Conservation (phyloP, 1,284 basidiomycete genomes). For the Trametes polyzona region DNA sequence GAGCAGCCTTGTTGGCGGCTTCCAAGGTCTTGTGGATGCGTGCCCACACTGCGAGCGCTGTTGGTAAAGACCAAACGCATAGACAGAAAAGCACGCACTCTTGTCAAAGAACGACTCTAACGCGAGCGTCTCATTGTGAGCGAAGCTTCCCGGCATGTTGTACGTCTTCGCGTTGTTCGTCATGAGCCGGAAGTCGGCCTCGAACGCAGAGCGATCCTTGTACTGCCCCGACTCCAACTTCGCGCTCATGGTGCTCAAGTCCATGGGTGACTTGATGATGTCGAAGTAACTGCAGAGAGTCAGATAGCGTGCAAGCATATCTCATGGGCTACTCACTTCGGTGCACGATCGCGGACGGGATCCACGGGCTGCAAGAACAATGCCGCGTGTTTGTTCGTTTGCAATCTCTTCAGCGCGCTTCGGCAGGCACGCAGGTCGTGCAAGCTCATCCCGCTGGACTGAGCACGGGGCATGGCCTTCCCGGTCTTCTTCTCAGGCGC, state of each 20-base stretch:
- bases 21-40: constrained; percentile 80
- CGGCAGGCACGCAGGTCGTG: constrained; percentile 83
- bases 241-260: constrained; percentile 86
- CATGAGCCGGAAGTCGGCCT: constrained; percentile 89
- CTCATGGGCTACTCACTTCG: constrained; percentile 59
- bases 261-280: constrained; percentile 93
- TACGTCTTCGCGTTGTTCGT: constrained; percentile 88
- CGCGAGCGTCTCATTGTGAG: constrained; percentile 76
- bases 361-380: constrained; percentile 91
- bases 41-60: constrained; percentile 59
- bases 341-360: constrained; percentile 83
- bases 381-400: constrained; percentile 67
- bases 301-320: not conserved
- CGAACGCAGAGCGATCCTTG: constrained; percentile 82
- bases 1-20: constrained; percentile 42
- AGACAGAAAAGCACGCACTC: constrained; percentile 51
- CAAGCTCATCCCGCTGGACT: constrained; percentile 80
- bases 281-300: constrained; percentile 75
- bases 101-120: constrained; percentile 88
- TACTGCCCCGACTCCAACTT: constrained; percentile 92
- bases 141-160: constrained; percentile 76
- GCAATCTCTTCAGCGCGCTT: constrained; percentile 83
- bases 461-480: constrained; percentile 67
- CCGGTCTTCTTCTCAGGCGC: constrained; percentile 39
- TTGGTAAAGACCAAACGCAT: constrained; percentile 6